Evolutionary conservation across 2,329 filamentous ascomycete species (phyloP).

Genomic region (Xylaria sp.): DNA sequence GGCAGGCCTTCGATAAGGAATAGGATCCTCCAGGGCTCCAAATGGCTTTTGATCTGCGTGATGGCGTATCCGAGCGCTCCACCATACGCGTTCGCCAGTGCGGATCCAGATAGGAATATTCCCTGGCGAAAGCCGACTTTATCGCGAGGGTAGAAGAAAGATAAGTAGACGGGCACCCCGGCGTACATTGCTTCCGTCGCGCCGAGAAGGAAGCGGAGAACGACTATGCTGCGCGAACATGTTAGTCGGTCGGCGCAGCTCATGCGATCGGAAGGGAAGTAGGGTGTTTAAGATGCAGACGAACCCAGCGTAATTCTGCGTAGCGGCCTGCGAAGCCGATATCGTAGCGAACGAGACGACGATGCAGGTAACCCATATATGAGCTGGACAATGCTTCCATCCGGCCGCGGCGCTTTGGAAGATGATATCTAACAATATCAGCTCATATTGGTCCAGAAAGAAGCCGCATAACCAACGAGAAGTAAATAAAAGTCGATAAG

Average conservation of each 20-base stretch:
- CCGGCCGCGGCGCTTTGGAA: constrained; percentile 35
- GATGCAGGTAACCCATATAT: constrained; percentile 56
- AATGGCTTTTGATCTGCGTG: constrained; percentile 45
- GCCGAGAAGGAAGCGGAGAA: constrained; percentile 57
- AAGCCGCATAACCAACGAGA: no score
- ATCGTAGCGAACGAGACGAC: constrained; percentile 57
- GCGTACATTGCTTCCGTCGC: constrained; percentile 54
- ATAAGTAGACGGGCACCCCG: constrained; percentile 56
- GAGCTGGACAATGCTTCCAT: constrained; percentile 41
- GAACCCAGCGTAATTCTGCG: constrained; percentile 52
- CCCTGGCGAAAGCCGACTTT: constrained; percentile 67
- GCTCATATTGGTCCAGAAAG: background rate
- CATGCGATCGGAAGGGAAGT: background rate
- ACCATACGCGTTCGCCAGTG: constrained; percentile 54
- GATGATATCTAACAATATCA: constrained; percentile 29
- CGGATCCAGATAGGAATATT: constrained; percentile 60
- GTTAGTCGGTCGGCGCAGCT: background rate
- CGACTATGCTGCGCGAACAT: constrained; percentile 45
- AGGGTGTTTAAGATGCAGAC: background rate
- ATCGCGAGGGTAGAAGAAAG: constrained; percentile 68
- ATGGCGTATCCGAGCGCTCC: constrained; percentile 54
- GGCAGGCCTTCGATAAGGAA: constrained; percentile 60
- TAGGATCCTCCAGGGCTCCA: constrained; percentile 54
- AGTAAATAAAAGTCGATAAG: background rate
- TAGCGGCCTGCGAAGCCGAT: constrained; percentile 56